Percentiles rank a stretch among this genome's conserved stretches.
Conservation (phyloP, 169 alveolate species). For the Besnoitia besnoiti region DNA sequence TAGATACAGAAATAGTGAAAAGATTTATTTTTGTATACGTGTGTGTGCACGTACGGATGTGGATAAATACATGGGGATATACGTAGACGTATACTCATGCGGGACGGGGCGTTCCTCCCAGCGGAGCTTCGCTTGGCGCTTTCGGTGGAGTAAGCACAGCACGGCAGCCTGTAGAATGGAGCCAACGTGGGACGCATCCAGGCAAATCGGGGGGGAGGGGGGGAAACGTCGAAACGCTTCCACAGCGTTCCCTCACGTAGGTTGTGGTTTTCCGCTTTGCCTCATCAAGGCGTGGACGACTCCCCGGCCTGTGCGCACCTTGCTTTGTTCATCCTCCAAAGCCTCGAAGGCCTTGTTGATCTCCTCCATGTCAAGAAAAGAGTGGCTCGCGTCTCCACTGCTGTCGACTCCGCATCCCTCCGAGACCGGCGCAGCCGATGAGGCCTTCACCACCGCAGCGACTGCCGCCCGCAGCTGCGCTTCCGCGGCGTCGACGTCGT, state of each 20-base stretch:
- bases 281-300: no score
- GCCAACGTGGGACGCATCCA: neutral
- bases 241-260: no score
- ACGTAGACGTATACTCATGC: neutral
- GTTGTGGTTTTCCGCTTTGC: no score
- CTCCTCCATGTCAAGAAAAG: neutral
- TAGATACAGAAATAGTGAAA: no score
- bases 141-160: neutral
- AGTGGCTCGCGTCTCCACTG: neutral
- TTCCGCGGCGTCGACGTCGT: neutral
- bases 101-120: neutral
- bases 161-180: neutral
- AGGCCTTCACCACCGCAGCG: neutral
- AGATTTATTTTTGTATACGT: neutral
- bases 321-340: neutral
- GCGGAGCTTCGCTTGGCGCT: neutral
- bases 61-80: neutral
- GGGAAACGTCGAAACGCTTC: neutral
- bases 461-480: slow-evolving; percentile 19
- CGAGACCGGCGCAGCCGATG: no score
- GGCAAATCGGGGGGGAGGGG: neutral
- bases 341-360: neutral
- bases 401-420: neutral
- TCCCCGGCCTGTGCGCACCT: no score
- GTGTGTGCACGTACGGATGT: neutral